These are phyloP conservation scores for Ichthyophthirius multifiliis DNA, from an alignment of 169 alveolate genomes.

Conservation along the genomic window DNA sequence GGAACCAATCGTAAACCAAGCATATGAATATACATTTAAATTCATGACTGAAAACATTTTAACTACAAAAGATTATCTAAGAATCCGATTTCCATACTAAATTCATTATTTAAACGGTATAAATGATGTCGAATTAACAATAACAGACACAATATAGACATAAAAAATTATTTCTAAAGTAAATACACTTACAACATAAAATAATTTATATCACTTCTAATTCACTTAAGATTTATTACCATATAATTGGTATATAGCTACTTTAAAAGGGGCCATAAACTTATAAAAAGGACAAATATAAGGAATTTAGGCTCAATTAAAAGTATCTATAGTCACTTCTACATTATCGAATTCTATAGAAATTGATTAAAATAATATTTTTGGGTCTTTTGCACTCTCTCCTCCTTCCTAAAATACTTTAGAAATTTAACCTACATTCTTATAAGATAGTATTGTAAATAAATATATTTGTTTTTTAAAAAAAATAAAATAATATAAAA, in stretches of 20 bases:
- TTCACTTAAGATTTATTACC: neutral
- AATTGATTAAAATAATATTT: neutral
- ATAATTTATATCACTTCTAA: neutral
- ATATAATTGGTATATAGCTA: neutral
- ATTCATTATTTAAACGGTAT: too few species aligned
- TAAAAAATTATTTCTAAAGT: too few species aligned
- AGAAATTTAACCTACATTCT: neutral
- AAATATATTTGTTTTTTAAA: too few species aligned
- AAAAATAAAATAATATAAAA: too few species aligned
- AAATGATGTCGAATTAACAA: too few species aligned
- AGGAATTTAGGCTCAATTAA: neutral
- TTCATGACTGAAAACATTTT: too few species aligned
- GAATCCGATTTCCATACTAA: too few species aligned
- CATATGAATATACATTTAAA: too few species aligned
- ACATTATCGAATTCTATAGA: neutral
- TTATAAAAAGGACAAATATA: neutral
- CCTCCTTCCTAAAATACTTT: neutral
- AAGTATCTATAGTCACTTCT: neutral
- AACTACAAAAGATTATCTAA: too few species aligned
- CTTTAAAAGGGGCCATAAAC: neutral
- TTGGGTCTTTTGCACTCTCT: neutral
- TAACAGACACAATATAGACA: too few species aligned
- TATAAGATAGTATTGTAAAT: too few species aligned
- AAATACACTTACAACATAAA: neutral
- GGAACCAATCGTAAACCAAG: too few species aligned